Conservation (phyloP, 306 rosid genomes). For the Inga leiocalycina region DNA sequence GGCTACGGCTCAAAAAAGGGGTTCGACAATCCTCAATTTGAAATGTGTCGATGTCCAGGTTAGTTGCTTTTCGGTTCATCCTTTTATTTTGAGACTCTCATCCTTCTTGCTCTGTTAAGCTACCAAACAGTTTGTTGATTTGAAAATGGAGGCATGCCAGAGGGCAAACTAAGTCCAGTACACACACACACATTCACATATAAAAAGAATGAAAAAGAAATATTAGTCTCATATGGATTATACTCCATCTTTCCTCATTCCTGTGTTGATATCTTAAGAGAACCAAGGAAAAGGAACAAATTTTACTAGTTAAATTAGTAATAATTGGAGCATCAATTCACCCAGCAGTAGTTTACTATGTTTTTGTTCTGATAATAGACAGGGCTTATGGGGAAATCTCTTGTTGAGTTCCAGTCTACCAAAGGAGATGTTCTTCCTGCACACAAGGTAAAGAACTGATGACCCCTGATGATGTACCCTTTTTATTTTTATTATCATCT, state of each 20-base stretch:
- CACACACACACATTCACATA: not conserved
- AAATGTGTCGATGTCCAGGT: slow-evolving; percentile 96
- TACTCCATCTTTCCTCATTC: slow-evolving; percentile 1
- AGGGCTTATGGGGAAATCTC: slow-evolving; percentile 95
- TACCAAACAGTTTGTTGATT: not conserved
- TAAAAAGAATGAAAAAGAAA: not conserved
- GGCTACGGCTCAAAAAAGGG: slow-evolving; percentile 84
- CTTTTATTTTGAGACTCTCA: not conserved
- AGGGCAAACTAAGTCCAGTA: not conserved
- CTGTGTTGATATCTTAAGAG: slow-evolving; percentile 1
- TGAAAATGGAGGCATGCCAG: slow-evolving; percentile 3
- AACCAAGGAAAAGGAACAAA: slow-evolving; percentile 6
- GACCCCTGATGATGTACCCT: not conserved
- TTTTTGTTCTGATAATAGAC: slow-evolving; percentile 57
- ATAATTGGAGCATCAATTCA: slow-evolving; percentile 18
- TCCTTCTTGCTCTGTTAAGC: not conserved
- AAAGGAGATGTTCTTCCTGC: slow-evolving; percentile 97
- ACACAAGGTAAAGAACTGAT: slow-evolving; percentile 70
- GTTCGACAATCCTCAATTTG: slow-evolving; percentile 88
- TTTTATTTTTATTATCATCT: not conserved
- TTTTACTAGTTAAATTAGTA: not conserved
- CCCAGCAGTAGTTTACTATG: slow-evolving; percentile 29
- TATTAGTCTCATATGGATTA: slow-evolving; percentile 14
- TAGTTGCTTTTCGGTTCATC: slow-evolving; percentile 11
- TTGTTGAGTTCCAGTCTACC: slow-evolving; percentile 84